A percentile compares a stretch with the other conserved stretches of the same genome.
Conservation (phyloP, 257 asterid genomes). For the Anisodus tanguticus region DNA sequence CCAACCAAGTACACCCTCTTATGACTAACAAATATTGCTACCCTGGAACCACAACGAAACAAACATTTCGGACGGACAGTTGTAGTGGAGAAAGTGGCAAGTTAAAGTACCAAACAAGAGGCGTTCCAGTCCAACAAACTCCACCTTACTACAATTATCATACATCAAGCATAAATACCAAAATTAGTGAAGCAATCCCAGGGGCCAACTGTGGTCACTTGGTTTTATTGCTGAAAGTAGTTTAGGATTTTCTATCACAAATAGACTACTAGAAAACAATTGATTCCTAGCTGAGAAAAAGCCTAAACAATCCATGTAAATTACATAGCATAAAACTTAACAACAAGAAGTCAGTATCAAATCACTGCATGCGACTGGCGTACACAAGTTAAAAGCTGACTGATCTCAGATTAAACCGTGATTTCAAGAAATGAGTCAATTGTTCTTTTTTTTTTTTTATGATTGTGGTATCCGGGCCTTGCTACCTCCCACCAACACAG, state of each 20-base stretch:
- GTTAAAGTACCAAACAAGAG: not conserved
- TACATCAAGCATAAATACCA: not conserved
- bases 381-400: not conserved
- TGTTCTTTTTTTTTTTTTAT: not conserved
- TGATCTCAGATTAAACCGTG: not conserved
- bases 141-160: constrained; percentile 12
- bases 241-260: not conserved
- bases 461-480: not conserved
- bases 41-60: not conserved
- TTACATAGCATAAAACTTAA: not conserved
- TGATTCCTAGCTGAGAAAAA: constrained; percentile 1
- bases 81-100: not conserved
- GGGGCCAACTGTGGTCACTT: not conserved
- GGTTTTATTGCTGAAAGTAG: constrained; percentile 16
- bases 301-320: not conserved
- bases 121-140: constrained; percentile 2
- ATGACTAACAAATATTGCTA: not conserved
- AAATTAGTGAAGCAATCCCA: not conserved
- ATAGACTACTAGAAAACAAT: not conserved
- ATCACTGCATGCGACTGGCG: not conserved
- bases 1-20: not conserved
- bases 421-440: not conserved
- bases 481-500: not conserved
- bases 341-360: not conserved
- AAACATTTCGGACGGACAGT: too few relatives aligned